Evolutionary conservation across 1,284 basidiomycete species (phyloP), one percentile per base, ranked within the genome.

Genomic region (Somion occarium): DNA sequence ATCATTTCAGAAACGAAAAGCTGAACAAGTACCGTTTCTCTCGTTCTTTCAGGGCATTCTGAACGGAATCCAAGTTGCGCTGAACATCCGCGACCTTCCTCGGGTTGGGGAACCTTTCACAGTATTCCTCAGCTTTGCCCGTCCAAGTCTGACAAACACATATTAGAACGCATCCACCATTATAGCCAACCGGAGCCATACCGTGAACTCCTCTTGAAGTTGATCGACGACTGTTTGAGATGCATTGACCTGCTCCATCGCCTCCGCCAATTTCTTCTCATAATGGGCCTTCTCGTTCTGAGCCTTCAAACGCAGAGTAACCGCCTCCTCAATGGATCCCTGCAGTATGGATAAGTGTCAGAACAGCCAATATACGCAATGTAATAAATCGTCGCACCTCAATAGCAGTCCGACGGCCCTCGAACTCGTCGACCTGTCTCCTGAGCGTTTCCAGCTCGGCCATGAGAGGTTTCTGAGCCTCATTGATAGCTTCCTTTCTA

Each of bases 41-140:
- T 25, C 88, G 81, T 56, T 84, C 82, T 53, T 80, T 74, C 54
- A 95, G 69, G 0, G 90, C 85, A 25, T 72, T 73, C 56, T 86
- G 72, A 2, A 88, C 76, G 1, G 82, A 81, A 1, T 83, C 75
- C 18, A 88, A 73, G 48, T 83, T 76, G 9, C 78, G 76, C 52
- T 87, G 61, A 25, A 95, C 74, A 12, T 74, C 74, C 0, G 75
- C 74, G 0, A 75, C 66, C 24, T 71, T 74, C 23, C 87, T 80
- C 9, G 77, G 79, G 49, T 82, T 82, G 15, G 75, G 69, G 24
- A 87, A 71, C 9, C 76, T 76, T 19, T 72, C 76, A 59, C 82
- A 91, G 62, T 80, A 85, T 59, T 82, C 67, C 34, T 75, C 64
- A 3, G 91, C 92, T 44, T 79, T 76, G 3, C 63, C 69, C 1